phyloP scores from a whole-genome alignment of 495 filamentous ascomycete genomes.

The Aspergillus steynii region DNA sequence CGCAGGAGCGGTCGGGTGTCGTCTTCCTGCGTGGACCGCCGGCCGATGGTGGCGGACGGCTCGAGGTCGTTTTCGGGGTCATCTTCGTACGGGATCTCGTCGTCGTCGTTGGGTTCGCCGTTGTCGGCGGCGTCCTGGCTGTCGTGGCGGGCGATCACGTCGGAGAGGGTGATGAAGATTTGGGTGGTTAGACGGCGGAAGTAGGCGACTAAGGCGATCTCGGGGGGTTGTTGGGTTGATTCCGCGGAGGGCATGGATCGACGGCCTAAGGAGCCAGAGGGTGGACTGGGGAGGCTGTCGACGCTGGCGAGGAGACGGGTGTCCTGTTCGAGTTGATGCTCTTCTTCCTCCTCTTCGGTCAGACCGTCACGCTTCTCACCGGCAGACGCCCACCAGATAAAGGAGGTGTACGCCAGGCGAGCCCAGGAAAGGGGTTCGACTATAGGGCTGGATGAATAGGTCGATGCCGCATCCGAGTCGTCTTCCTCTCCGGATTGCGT shows the following conservation, averaged over 20 bases:
- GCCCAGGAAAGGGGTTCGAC: slow-evolving; percentile 86
- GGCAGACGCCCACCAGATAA: slow-evolving; percentile 98
- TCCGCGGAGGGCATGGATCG: slow-evolving; percentile 40
- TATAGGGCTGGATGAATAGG: slow-evolving; percentile 52
- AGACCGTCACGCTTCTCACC: slow-evolving; percentile 71
- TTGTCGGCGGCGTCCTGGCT: slow-evolving; percentile 59
- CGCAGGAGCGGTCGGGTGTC: slow-evolving; percentile 32
- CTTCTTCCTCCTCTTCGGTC: slow-evolving; percentile 44
- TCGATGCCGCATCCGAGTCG: slow-evolving; percentile 46
- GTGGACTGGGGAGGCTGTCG: slow-evolving; percentile 37
- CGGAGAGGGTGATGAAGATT: slow-evolving; percentile 67
- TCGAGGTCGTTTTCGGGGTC: slow-evolving; percentile 21
- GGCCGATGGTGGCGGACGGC: slow-evolving; percentile 27
- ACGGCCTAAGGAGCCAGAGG: slow-evolving; percentile 40
- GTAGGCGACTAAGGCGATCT: slow-evolving; percentile 83
- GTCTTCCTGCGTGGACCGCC: slow-evolving; percentile 31
- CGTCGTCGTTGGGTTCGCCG: slow-evolving; percentile 10
- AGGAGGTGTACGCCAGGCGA: slow-evolving; percentile 82
- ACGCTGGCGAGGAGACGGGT: slow-evolving; percentile 42
- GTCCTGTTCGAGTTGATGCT: slow-evolving; percentile 46
- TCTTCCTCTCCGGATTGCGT: slow-evolving; percentile 23
- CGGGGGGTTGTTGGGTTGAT: slow-evolving; percentile 42
- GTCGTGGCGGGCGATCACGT: slow-evolving; percentile 52
- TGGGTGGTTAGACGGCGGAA: slow-evolving; percentile 84
- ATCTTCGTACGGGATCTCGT: slow-evolving; percentile 11